A percentile compares a stretch with the other conserved stretches of the same genome.
These are phyloP conservation scores for Russula abietina DNA, from an alignment of 768 basidiomycete species.

Conservation along the genomic window DNA sequence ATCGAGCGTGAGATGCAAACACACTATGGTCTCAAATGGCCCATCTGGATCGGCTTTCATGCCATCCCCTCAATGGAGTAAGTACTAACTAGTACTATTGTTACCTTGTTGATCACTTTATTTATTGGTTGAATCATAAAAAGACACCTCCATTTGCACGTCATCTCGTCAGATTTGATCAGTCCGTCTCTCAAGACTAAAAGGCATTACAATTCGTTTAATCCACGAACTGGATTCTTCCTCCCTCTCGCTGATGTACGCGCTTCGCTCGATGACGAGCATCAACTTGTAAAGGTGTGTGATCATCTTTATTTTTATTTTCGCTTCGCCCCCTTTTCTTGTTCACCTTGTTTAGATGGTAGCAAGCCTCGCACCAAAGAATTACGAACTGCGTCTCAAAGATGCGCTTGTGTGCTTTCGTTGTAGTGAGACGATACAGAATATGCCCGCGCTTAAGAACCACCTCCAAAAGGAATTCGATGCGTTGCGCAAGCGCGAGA, in stretches of 20 bases:
- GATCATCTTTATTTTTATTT: not conserved
- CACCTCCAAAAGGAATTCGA: conserved; percentile 77
- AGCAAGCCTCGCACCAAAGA: conserved; percentile 42
- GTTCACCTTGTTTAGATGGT: conserved; percentile 37
- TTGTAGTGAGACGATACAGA: conserved; percentile 57
- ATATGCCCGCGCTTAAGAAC: conserved; percentile 65
- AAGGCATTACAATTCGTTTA: conserved; percentile 90
- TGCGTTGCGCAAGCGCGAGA: conserved; percentile 12
- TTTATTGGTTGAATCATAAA: too few relatives aligned
- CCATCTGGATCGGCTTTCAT: conserved; percentile 79
- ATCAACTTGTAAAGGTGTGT: conserved; percentile 48
- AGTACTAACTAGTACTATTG: too few relatives aligned
- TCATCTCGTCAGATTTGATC: conserved; percentile 72
- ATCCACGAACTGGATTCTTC: conserved; percentile 80
- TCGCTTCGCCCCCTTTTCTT: not conserved
- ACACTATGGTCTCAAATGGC: conserved; percentile 71
- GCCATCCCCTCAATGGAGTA: conserved; percentile 81
- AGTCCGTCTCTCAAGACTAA: conserved; percentile 73
- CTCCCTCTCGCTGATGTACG: conserved; percentile 71
- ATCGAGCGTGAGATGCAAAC: conserved; percentile 77
- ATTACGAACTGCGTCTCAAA: conserved; percentile 64
- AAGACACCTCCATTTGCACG: conserved; percentile 81
- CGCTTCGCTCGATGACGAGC: conserved; percentile 53
- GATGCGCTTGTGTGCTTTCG: conserved; percentile 62
- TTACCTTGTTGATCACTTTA: too few relatives aligned